A percentile compares a stretch with the other conserved stretches of the same genome.
These are phyloP conservation scores for Ambispora gerdemannii DNA, from an alignment of 192 early-diverging fungal genomes.

Conservation along the genomic window DNA sequence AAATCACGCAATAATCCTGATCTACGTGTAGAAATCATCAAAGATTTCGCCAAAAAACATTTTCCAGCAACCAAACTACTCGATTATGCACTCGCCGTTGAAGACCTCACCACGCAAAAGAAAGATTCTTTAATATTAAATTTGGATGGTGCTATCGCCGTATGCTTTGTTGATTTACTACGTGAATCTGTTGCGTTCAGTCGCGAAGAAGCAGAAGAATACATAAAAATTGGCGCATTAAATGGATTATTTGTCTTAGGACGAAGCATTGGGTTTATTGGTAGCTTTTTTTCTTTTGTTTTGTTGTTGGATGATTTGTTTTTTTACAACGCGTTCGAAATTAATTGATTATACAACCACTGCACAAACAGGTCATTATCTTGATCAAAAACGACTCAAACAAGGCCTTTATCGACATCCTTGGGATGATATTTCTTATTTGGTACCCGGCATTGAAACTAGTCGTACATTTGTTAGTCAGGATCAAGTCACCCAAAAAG, in stretches of 20 bases:
- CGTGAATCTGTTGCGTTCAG: constrained; percentile 90
- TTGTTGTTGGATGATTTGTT: background rate
- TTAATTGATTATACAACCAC: background rate
- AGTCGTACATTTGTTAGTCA: constrained; percentile 41
- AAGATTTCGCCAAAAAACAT: constrained; percentile 83
- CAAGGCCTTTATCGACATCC: constrained; percentile 98
- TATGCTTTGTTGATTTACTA: constrained; percentile 93
- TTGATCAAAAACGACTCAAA: constrained; percentile 98
- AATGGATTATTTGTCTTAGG: constrained; percentile 97
- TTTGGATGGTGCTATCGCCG: constrained; percentile 92
- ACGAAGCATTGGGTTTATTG: constrained; percentile 91
- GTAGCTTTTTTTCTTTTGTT: background rate
- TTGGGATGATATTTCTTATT: constrained; percentile 95
- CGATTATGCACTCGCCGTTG: constrained; percentile 90
- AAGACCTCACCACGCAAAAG: constrained; percentile 94
- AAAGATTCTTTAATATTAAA: constrained; percentile 98
- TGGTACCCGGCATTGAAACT: constrained; percentile 54
- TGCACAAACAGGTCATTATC: constrained; percentile 71
- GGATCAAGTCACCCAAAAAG: constrained; percentile 25
- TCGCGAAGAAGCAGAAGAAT: constrained; percentile 93
- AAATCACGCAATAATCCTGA: constrained; percentile 99
- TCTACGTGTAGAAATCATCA: constrained; percentile 92
- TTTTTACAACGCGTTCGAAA: too few relatives aligned
- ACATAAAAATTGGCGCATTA: constrained; percentile 89
- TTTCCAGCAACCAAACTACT: constrained; percentile 87